Base-by-base conservation (phyloP, 495 filamentous ascomycete species). In the Hyaloscypha finlandica region DNA sequence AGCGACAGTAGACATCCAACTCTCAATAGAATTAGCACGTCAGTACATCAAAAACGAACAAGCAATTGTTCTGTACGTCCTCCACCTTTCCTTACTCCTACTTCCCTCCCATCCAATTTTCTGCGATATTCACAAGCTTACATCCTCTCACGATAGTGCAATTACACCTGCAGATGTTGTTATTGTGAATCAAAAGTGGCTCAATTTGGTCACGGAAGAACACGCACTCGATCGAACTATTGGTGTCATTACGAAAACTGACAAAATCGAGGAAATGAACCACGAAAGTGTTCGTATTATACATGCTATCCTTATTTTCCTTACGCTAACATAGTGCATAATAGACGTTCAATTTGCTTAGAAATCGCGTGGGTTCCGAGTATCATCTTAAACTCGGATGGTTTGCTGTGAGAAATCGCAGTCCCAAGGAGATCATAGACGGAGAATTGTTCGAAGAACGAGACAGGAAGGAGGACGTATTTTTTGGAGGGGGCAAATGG, bases 351-450 rank as follows among this genome's bases (percentile, higher is more conserved):
- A 52, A 68, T 22, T 32, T 62, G 16, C 52, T 62, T 16, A 56
- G 59, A 58, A 63, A 68, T 61, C 65, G 59, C 74, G 74, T 12
- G 45, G 72, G 39, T 77, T 77, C 60, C 68, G 69, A 59, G 67
- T 77, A 45, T 74, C 75, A 74, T 30, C 74, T 84, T 9, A 79
- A 71, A 2, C 79, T 84, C 37, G 83, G 85, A 14, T 87, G 82
- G 78, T 85, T 79, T 65, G 74, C 83, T 9, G 80, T 88, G 0
- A 77, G 75, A 11, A 88, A 87, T 60, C 82, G 78, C 16, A 77
- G 76, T 3, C 77, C 78, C n/a, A 67, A 77, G 22, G 81, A 85
- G 51, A 25, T 68, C 22, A 1, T 20, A 22, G 54, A 58, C 51
- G 33, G 54, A 58, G 59, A 42, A 37, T 45, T 48, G 29, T 68